These are phyloP conservation scores for Pneumocystis oryctolagi DNA, from an alignment of 1,139 yeast genomes.

Conservation along the genomic window DNA sequence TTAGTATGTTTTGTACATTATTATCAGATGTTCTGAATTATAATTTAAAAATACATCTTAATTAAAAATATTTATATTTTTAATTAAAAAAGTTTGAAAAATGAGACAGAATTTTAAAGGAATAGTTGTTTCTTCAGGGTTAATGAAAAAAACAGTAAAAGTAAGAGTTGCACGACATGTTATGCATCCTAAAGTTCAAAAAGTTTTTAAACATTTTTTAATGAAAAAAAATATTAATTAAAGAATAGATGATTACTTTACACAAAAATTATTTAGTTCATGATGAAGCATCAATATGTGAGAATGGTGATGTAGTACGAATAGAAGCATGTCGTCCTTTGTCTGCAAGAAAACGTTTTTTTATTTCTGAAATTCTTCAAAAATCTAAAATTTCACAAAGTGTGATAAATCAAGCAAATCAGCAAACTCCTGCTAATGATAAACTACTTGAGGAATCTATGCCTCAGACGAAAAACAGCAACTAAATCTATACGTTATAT, in stretches of 20 bases:
- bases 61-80: background rate
- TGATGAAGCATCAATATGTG: slow-evolving; percentile 76
- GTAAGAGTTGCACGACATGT: slow-evolving; percentile 52
- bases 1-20: background rate
- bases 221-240: slow-evolving; percentile 31
- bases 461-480: background rate
- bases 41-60: background rate
- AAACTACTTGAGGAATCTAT: background rate
- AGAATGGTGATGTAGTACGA: slow-evolving; percentile 91
- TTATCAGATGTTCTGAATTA: background rate
- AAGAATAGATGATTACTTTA: slow-evolving; percentile 43
- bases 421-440: background rate
- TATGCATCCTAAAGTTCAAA: slow-evolving; percentile 1
- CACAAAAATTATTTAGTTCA: slow-evolving; percentile 82
- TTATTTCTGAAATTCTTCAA: slow-evolving; percentile 84
- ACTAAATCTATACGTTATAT: background rate
- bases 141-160: slow-evolving; percentile 88
- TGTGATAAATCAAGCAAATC: background rate
- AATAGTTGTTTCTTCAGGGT: slow-evolving; percentile 86
- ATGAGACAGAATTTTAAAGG: slow-evolving; percentile 86
- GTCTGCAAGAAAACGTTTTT: slow-evolving; percentile 69
- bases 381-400: slow-evolving; percentile 19
- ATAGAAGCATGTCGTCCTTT: slow-evolving; percentile 72
- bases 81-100: slow-evolving; percentile 29
- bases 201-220: background rate